Base-by-base conservation (phyloP, 106 monocot species). In the Alisma plantagoaquatica region DNA sequence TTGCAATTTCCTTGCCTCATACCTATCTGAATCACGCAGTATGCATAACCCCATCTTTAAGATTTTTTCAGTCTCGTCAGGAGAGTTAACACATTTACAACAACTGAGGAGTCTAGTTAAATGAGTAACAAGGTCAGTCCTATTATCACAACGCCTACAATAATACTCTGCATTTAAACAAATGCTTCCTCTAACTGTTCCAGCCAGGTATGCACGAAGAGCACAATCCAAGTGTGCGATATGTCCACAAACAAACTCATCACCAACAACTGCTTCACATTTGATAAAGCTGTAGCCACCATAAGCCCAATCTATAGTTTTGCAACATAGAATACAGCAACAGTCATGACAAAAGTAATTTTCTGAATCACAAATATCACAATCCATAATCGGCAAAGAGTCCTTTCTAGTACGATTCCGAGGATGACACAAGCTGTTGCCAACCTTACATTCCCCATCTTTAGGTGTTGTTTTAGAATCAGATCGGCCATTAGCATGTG, bases 71-170 rank as follows among this genome's bases (percentile, higher is more conserved):
- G 73, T 61, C 48, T 81, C 78, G 41, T 73, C 75, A 23, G 28
- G 27, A 10, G 71, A 72, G 25, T 73, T 67, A 56, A 75, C 47
- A 63, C 69, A 65, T 56, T 73, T 41, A 58, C 71, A 75, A 35
- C 27, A 51, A 54, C 51, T 48, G 23, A 75, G 46, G 44, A 78
- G 43, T 31, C 64, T 68, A 0, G 10, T 23, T 41, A 85, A 68
- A 65, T 85, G 78, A 2, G 54, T 33, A 46, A 91, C 43, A 17
- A 91, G 76, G 35, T 91, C 81, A 43, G 67, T 70, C 68, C 66
- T 91, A 54, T 70, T 81, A 53, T 91, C 91, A 51, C 91, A 91
- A 29, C 75, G 62, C 52, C 91, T 74, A 49, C 91, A 91, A 52
- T 67, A 91, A 64, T 91, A 91, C 49, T 85, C 72, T 4, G 62